Percentiles rank a stretch among this genome's conserved stretches.
Conservation (phyloP, 2,329 filamentous ascomycete genomes). For the Penicillium psychrosexuale region DNA sequence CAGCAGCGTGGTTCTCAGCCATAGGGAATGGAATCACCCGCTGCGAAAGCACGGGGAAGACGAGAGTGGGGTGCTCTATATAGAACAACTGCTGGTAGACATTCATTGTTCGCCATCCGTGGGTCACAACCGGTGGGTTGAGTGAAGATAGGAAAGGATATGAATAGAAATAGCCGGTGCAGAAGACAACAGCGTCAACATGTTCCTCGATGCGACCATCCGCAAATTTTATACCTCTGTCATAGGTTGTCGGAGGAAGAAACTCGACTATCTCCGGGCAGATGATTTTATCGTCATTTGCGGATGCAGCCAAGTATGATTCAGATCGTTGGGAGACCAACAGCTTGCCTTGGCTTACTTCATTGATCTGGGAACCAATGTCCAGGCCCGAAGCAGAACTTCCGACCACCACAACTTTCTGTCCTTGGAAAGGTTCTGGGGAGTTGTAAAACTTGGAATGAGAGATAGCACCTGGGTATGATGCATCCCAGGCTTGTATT, state of each 20-base stretch:
- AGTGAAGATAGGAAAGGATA: conserved; percentile 66
- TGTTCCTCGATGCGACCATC: conserved; percentile 63
- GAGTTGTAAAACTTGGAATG: conserved; percentile 80
- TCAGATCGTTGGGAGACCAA: conserved; percentile 60
- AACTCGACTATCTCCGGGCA: conserved; percentile 55
- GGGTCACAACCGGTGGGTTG: conserved; percentile 58
- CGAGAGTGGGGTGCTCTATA: conserved; percentile 71
- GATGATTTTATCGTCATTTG: conserved; percentile 54
- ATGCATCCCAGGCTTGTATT: conserved; percentile 57
- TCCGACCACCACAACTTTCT: conserved; percentile 80
- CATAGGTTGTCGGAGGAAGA: conserved; percentile 49
- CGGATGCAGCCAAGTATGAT: conserved; percentile 43
- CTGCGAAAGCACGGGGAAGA: conserved; percentile 71
- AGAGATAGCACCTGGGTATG: conserved; percentile 59
- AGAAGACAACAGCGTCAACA: conserved; percentile 77
- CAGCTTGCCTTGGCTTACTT: conserved; percentile 58
- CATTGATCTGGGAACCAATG: conserved; percentile 71
- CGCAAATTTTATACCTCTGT: conserved; percentile 63
- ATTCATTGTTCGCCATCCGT: conserved; percentile 67
- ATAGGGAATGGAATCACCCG: conserved; percentile 86
- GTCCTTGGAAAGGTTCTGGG: conserved; percentile 59
- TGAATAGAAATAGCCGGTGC: conserved; percentile 84
- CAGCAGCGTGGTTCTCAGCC: conserved; percentile 73
- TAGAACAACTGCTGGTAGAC: conserved; percentile 79
- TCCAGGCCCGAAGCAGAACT: conserved; percentile 82